These are phyloP conservation scores for Calycina herbarum DNA, from an alignment of 2,329 filamentous ascomycete species.

Conservation along the genomic window DNA sequence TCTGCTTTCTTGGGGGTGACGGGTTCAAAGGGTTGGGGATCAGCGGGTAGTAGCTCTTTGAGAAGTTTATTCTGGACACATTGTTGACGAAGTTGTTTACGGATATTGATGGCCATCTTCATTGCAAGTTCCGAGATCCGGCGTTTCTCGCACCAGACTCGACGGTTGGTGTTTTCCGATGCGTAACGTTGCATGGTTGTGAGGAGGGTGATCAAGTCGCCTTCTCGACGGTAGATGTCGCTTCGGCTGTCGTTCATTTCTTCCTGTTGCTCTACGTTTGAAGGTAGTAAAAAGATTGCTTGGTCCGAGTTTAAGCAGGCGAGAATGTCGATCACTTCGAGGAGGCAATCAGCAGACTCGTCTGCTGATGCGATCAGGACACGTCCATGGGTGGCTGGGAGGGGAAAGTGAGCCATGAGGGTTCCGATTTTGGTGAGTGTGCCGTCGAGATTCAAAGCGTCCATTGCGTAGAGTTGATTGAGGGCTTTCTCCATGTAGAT, in stretches of 20 bases:
- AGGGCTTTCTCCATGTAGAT: slow-evolving; percentile 81
- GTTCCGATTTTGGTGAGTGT: slow-evolving; percentile 71
- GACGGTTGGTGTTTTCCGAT: slow-evolving; percentile 52
- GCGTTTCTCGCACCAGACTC: slow-evolving; percentile 58
- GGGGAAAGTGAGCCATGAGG: slow-evolving; percentile 79
- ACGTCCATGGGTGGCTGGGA: slow-evolving; percentile 77
- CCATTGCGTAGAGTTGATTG: slow-evolving; percentile 75
- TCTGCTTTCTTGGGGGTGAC: slow-evolving; percentile 55
- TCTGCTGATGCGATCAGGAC: slow-evolving; percentile 79
- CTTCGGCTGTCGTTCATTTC: slow-evolving; percentile 54
- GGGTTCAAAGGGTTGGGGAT: slow-evolving; percentile 58
- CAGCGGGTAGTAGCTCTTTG: slow-evolving; percentile 43
- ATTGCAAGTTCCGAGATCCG: slow-evolving; percentile 61
- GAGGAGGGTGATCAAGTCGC: slow-evolving; percentile 64
- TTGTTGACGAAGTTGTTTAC: slow-evolving; percentile 59
- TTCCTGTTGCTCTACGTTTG: slow-evolving; percentile 57
- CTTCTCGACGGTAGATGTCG: slow-evolving; percentile 60
- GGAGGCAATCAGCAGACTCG: slow-evolving; percentile 69
- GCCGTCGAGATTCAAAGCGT: slow-evolving; percentile 71
- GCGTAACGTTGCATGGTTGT: slow-evolving; percentile 63
- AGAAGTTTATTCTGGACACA: slow-evolving; percentile 53
- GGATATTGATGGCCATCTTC: slow-evolving; percentile 61
- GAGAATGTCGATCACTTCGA: slow-evolving; percentile 84
- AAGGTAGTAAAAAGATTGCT: slow-evolving; percentile 61
- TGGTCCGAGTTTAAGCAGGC: slow-evolving; percentile 63